These are phyloP conservation scores for Sideroxylon spinosum DNA, from an alignment of 179 eudicot species.

Conservation along the genomic window DNA sequence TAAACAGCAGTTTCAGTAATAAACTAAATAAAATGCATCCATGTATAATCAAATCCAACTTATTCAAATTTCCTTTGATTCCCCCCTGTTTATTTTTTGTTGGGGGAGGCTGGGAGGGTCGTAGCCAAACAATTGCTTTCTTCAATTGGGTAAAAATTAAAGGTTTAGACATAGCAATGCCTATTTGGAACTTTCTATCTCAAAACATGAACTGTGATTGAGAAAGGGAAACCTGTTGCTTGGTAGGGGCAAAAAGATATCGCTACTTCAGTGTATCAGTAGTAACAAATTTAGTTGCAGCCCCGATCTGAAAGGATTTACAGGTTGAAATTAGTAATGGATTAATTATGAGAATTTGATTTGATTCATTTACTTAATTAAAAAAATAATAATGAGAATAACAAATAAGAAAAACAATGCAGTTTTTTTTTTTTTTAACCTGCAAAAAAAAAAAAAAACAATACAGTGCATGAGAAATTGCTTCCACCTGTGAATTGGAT, in stretches of 20 bases:
- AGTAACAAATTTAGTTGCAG: constrained; percentile 73
- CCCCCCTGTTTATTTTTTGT: neutral
- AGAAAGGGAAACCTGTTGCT: constrained; percentile 55
- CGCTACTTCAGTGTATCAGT: constrained; percentile 83
- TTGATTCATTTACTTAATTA: no score
- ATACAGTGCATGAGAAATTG: constrained; percentile 66
- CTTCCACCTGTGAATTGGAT: constrained; percentile 55
- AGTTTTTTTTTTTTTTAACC: no score
- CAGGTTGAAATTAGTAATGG: neutral
- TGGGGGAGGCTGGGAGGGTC: neutral
- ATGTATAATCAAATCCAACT: no score
- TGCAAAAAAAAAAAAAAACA: constrained; percentile 16
- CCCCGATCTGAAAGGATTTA: constrained; percentile 53
- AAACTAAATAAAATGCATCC: no score
- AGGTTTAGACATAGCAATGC: neutral
- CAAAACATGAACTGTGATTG: neutral
- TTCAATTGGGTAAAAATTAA: neutral
- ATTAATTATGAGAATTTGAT: neutral
- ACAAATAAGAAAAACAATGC: constrained; percentile 19
- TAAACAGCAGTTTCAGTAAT: no score
- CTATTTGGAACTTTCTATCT: neutral
- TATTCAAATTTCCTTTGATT: no score
- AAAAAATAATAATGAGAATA: no score
- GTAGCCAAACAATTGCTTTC: no score
- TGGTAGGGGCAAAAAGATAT: constrained; percentile 60